Evolutionary conservation across 345 rosid species (phyloP).

Genomic region (Brassica carinata): DNA sequence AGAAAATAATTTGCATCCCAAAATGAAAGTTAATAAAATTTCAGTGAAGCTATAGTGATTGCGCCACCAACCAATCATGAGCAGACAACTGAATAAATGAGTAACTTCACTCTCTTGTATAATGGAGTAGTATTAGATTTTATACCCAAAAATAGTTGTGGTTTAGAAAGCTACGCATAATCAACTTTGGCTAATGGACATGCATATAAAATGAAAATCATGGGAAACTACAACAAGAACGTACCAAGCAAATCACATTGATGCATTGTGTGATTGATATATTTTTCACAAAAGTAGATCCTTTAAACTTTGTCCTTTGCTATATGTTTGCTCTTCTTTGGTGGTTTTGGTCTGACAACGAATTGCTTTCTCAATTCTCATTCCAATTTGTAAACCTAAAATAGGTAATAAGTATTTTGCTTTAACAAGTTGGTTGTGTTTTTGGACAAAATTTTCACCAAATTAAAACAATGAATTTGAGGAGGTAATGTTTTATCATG

Average conservation of each 20-base stretch:
- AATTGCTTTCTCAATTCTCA: conserved; percentile 1
- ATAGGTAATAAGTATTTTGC: conserved; percentile 2
- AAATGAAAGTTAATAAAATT: not conserved
- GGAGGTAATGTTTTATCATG: not conserved
- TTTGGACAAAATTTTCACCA: not conserved
- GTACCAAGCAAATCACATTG: conserved; percentile 25
- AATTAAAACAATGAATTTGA: not conserved
- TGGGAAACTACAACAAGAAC: conserved; percentile 32
- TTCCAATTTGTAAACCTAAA: not conserved
- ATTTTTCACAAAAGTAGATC: conserved; percentile 7
- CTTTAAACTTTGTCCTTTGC: conserved; percentile 12
- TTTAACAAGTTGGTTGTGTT: not conserved
- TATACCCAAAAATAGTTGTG: conserved; percentile 7
- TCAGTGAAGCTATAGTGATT: not conserved
- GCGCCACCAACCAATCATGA: conserved; percentile 2
- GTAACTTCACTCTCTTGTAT: not conserved
- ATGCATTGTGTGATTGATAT: conserved; percentile 6
- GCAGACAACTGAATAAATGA: conserved; percentile 1
- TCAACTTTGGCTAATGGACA: conserved; percentile 8
- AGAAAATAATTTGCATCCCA: no score
- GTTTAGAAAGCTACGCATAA: conserved; percentile 24
- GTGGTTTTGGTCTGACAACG: conserved; percentile 13
- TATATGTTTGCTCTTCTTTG: conserved; percentile 29
- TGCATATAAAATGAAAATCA: not conserved
- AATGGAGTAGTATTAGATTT: not conserved